Evolutionary conservation across 2,329 filamentous ascomycete species (phyloP), one percentile per base, ranked within the genome.

Genomic region (Clathrospora elynae): DNA sequence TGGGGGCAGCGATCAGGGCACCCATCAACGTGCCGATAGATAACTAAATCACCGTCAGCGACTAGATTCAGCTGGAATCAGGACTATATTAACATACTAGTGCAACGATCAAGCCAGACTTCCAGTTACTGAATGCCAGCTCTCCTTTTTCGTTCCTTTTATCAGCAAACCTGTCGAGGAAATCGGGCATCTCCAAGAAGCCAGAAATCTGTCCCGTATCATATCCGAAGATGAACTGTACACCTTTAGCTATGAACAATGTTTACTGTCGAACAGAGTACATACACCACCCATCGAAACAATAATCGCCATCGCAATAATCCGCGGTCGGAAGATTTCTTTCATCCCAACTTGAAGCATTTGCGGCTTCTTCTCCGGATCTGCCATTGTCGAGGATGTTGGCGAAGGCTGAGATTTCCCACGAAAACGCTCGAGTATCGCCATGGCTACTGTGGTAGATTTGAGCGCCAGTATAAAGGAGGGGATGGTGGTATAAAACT

Each of bases 11-110:
- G 18, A 73, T 68, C 2, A 90, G 73, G 5, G 86, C 80, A 18
- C 87, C 87, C 47, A 90, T 82, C 64, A 90, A 87, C 5, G 86
- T 90, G 19, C 87, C 87, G 14, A 85, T 84, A 0, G 85, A 89
- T 11, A 90, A 75, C 61, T 64, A 28, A 16, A 22, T 9, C 1
- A 10, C 7, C 9, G 25, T 55, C n/a, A n/a, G n/a, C n/a, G n/a
- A n/a, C n/a, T n/a, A n/a, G n/a, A n/a, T n/a, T n/a, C n/a, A n/a
- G n/a, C n/a, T n/a, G n/a, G n/a, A n/a, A n/a, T n/a, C 17, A n/a
- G 18, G 5, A 13, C 16, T 3, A 24, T 3, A 18, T 17, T 4
- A 16, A 51, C 59, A 51, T 50, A 67, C 60, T 32, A 69, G 42
- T 9, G 57, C 66, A 18, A 70, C 67, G 25, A 70, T 70, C 13